Percentiles rank a stretch among this genome's conserved stretches.
phyloP scores from a whole-genome alignment of 2,329 filamentous ascomycete genomes.

The Fusarium verrucosum region DNA sequence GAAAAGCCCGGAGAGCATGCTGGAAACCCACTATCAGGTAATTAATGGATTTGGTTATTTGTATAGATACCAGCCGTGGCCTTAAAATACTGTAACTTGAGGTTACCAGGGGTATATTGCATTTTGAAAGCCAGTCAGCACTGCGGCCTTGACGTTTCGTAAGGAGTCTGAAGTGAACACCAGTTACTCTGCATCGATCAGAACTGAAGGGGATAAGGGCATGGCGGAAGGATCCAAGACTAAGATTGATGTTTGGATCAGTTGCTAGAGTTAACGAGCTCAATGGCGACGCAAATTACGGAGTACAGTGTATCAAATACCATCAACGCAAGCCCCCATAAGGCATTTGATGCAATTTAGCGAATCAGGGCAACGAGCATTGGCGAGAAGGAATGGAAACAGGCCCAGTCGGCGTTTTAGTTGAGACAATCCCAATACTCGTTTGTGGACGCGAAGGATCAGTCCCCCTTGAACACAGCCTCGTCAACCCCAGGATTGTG shows the following conservation, averaged over 20 bases:
- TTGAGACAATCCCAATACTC: constrained; percentile 30
- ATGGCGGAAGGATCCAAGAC: not conserved
- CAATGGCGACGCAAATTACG: constrained; percentile 14
- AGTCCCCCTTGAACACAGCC: constrained; percentile 14
- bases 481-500: not conserved
- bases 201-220: not conserved
- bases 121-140: no score
- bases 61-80: not conserved
- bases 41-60: not conserved
- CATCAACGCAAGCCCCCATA: not conserved
- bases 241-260: not conserved
- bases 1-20: not conserved
- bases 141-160: not conserved
- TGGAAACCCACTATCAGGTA: not conserved
- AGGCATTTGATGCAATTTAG: not conserved
- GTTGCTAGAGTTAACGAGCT: not conserved
- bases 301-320: constrained; percentile 13
- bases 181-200: not conserved
- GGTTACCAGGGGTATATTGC: no score
- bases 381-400: constrained; percentile 12
- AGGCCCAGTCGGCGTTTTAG: constrained; percentile 7
- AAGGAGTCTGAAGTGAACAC: not conserved
- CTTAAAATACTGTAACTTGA: not conserved
- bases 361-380: constrained; percentile 9
- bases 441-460: constrained; percentile 16